A percentile compares a stretch with the other conserved stretches of the same genome.
Conservation (phyloP, 768 basidiomycete genomes). For the Boletellus ananas region DNA sequence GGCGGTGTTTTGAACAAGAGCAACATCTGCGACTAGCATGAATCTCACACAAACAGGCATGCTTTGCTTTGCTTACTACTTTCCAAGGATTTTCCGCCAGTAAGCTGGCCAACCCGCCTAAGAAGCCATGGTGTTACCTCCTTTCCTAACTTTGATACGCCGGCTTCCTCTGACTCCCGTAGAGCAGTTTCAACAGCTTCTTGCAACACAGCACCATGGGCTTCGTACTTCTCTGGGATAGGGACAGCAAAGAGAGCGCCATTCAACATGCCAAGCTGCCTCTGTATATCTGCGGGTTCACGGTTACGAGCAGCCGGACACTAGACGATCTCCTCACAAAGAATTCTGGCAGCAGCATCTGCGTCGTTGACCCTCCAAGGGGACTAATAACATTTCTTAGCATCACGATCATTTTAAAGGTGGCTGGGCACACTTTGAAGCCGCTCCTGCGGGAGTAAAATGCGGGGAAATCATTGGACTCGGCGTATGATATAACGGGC, state of each 20-base stretch:
- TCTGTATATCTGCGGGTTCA: slow-evolving; percentile 53
- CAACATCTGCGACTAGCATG: slow-evolving; percentile 57
- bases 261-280: slow-evolving; percentile 66
- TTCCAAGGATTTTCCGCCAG: slow-evolving; percentile 65
- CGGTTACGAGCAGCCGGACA: slow-evolving; percentile 1
- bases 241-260: slow-evolving; percentile 86
- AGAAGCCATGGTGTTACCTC: slow-evolving; percentile 95
- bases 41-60: neutral
- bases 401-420: neutral
- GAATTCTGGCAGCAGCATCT: slow-evolving; percentile 62
- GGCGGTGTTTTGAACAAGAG: slow-evolving; percentile 86
- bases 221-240: slow-evolving; percentile 75
- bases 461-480: slow-evolving; percentile 83
- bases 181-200: slow-evolving; percentile 80
- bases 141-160: slow-evolving; percentile 77
- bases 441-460: slow-evolving; percentile 89
- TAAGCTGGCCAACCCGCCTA: slow-evolving; percentile 75
- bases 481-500: slow-evolving; percentile 77
- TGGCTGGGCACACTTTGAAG: slow-evolving; percentile 44
- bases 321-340: slow-evolving; percentile 50
- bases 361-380: slow-evolving; percentile 75
- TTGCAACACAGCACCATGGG: slow-evolving; percentile 66
- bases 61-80: slow-evolving; percentile 49
- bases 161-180: slow-evolving; percentile 74
- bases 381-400: slow-evolving; percentile 43